Base-by-base conservation (phyloP, 2,329 filamentous ascomycete species). In the Xylogone sp. region DNA sequence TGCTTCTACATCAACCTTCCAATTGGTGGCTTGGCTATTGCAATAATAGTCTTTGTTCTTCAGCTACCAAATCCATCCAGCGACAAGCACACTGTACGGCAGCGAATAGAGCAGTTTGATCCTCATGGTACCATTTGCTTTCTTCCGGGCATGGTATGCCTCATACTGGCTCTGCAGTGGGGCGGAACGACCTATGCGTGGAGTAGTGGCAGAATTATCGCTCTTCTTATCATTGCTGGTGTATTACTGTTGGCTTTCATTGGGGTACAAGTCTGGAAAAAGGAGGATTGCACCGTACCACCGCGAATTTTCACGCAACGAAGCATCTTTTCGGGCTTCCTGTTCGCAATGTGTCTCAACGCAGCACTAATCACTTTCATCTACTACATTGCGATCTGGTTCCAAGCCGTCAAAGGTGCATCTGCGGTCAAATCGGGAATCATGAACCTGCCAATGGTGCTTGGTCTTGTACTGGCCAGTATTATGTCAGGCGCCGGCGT, bases 331-430 rank as follows among this genome's bases (percentile, higher is more conserved):
- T 52, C 62, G 18, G 51, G n/a, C n/a, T n/a, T 57, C 20, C 66
- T 45, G 16, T 49, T 19, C 19, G 63, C 50, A 39, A 60, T 46
- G 50, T 62, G 45, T 68, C 61, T 71, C 24, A 49, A 54, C 24
- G 53, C 51, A 42, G 56, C 59, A n/a, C 53, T 59, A 24, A 43
- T 57, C 21, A 44, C 60, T 43, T 57, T 62, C 20, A 24, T 72
- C 19, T 74, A 71, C 53, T 73, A 69, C 53, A 51, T 74, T 1
- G 71, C 72, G 0, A 68, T 74, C 51, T 74, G 68, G 64, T 74
- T 75, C 59, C 71, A 75, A 50, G 70, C 69, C 4, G 67, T 74
- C 52, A 67, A 69, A 31, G 67, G 65, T 16, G 65, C 70, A n/a
- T 67, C 67, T 3, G 50, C 52, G 2, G 56, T 66, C 74, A 76